Evolutionary conservation across 164 flowering plant genomes (phyloP).

Genomic region (Stephania cephalantha): DNA sequence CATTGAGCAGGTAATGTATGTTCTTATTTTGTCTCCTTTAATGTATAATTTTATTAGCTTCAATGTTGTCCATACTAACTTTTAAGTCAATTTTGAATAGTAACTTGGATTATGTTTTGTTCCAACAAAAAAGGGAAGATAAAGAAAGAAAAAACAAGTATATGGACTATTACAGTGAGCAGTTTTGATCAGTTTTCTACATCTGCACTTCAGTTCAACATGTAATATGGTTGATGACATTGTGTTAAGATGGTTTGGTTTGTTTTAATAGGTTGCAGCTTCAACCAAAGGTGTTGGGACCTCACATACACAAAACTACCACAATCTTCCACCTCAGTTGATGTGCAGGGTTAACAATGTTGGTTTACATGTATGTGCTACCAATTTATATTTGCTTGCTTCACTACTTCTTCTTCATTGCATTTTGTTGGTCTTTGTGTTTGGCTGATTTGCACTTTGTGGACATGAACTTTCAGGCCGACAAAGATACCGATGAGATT

Average conservation of each 20-base stretch:
- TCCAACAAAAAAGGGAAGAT: no score
- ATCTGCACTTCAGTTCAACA: not conserved
- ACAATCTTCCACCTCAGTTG: slow-evolving; percentile 81
- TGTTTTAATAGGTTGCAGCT: slow-evolving; percentile 67
- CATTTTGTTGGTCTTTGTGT: not conserved
- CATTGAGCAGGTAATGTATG: slow-evolving; percentile 76
- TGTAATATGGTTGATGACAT: not conserved
- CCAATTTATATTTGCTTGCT: not conserved
- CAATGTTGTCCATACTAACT: not conserved
- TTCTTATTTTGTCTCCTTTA: not conserved
- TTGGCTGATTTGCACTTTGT: not conserved
- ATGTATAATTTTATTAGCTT: not conserved
- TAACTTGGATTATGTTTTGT: no score
- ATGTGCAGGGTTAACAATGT: slow-evolving; percentile 93
- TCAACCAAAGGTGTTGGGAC: slow-evolving; percentile 77
- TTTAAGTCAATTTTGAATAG: no score
- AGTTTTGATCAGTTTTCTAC: not conserved
- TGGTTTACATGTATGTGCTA: slow-evolving; percentile 68
- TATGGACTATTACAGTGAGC: not conserved
- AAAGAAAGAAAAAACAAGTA: not conserved
- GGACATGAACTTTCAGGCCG: slow-evolving; percentile 46
- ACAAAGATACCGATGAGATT: slow-evolving; percentile 93
- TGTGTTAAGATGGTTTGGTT: not conserved
- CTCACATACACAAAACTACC: slow-evolving; percentile 84
- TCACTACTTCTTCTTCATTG: not conserved